Base-by-base conservation (phyloP, 1,284 basidiomycete species). In the Xanthoconium separans region DNA sequence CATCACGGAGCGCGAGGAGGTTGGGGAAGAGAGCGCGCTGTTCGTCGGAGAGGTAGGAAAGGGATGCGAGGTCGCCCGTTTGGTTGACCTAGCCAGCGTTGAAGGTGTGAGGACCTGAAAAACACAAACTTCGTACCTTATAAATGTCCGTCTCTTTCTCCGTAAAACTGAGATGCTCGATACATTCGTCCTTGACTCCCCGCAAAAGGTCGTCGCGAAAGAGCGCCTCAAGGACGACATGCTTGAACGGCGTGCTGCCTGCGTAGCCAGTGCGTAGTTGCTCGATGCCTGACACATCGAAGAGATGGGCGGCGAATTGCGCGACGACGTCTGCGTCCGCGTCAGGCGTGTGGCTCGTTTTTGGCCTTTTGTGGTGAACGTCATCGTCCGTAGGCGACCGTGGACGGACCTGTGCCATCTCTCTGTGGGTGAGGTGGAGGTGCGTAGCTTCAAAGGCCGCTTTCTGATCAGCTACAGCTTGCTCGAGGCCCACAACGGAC, bases 121-220 rank as follows among this genome's bases (percentile, higher is more conserved):
- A 13, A 16, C 18, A 6, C 20, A 9, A 18, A 12, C 50, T 44
- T 31, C 77, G 54, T 57, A 90, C 93, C 83, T 95, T 96, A 84
- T 98, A 99, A 62, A 99, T 99, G 69, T 99, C 96, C 7, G 96
- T 99, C 79, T 98, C 93, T 76, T 98, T 99, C 73, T 95, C 90
- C 8, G 93, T 88, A 72, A 98, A 98, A 64, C 84, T 91, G 66
- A 99, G 85, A 63, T 97, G 87, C 42, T 80, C 77, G 60, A 94
- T 76, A 63, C 95, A 87, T 69, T 93, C 91, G 61, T 91, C 83
- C 70, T 90, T 89, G 50, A 92, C 91, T 31, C 79, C 78, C 58
- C 76, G 77, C 51, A 96, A 80, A 30, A 97, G 79, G 20, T 89
- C 87, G 63, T 96, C 89, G 65, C 89, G 84, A 73, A 98, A 90